Evolutionary conservation across 2,329 filamentous ascomycete species (phyloP), one percentile per base, ranked within the genome.

Genomic region (Colletotrichum lupini): DNA sequence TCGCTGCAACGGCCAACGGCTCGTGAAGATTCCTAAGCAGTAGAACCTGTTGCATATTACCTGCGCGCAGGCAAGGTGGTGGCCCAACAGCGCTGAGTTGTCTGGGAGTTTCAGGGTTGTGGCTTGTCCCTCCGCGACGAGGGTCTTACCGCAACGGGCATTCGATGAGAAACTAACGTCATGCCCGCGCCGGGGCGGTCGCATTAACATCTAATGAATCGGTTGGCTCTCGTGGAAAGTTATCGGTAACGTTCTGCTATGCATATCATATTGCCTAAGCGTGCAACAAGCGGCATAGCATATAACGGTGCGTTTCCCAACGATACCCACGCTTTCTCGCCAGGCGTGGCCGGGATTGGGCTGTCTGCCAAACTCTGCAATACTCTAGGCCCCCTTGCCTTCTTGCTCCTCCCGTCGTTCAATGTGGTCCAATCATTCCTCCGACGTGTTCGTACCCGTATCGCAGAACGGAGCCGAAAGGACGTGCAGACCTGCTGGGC

Each of bases 81-180:
- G 67, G 55, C n/a, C 8, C 56, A 28, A 53, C 52, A 4, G 37
- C 22, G 19, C 28, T 42, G 32, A 37, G 60, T 60, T 70, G 67
- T 73, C 70, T 60, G 67, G 63, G 67, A 52, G 56, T 42, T 35
- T 26, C 67, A 57, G 49, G 70, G 70, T 19, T 60, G 67, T n/a
- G 24, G 60, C 67, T 55, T 65, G 70, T 55, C 22, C 3, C 30
- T 22, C 19, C n/a, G 26, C 28, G 60, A 55, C 67, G 35, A 61
- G 42, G 62, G 70, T 70, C 60, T 70, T 73, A 70, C 70, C 70
- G 60, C 60, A 73, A 73, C 67, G 60, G 70, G 70, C 70, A 62
- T 66, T 65, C 11, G 59, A 73, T 73, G 67, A 73, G 70, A 73
- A 42, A 65, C 67, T 57, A 70, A 60, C 67, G 70, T 73, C 66